Base-by-base conservation (phyloP, 306 rosid genomes). In the Citrullus mucosospermus region DNA sequence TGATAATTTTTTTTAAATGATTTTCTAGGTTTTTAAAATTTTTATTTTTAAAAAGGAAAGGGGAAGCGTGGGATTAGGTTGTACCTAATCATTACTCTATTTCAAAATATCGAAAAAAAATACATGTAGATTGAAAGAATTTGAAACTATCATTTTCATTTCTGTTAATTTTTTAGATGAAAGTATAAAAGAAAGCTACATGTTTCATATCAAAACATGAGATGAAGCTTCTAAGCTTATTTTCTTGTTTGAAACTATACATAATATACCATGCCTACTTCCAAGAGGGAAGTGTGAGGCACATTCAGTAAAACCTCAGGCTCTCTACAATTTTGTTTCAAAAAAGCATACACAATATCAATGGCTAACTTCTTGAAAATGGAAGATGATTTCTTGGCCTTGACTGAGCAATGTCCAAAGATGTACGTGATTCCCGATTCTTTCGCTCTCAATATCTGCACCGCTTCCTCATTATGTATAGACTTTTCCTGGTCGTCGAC, bases 251-350 rank as follows among this genome's bases (percentile, higher is more conserved):
- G 63, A 78, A 67, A 68, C 85, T 81, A 93, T 63, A 93, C 95
- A 79, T 88, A 81, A 81, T 91, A 93, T 39, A 88, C 78, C 96
- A 93, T 93, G 62, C 98, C 98, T 62, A 91, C 95, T 82, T 93
- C 96, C 15, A 93, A 77, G 87, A 88, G 82, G 72, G 93, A 89
- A 69, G 93, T 84, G 50, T 85, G 92, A 79, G 91, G 88, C 54
- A 91, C 90, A 15, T 89, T 89, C 85, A 89, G 65, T 43, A 88
- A 78, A 84, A 79, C 86, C 80, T 88, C 91, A 81, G 86, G 90
- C 34, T 84, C 89, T 72, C 89, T 91, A 61, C 92, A 88, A 71
- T 93, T 93, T 80, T 87, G 89, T 72, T 88, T 89, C 14, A 93
- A 83, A 71, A 93, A 91, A 56, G 89, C 83, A 78, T 79, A 93